Base-by-base conservation (phyloP, 768 basidiomycete species). In the Scleroderma bovista region DNA sequence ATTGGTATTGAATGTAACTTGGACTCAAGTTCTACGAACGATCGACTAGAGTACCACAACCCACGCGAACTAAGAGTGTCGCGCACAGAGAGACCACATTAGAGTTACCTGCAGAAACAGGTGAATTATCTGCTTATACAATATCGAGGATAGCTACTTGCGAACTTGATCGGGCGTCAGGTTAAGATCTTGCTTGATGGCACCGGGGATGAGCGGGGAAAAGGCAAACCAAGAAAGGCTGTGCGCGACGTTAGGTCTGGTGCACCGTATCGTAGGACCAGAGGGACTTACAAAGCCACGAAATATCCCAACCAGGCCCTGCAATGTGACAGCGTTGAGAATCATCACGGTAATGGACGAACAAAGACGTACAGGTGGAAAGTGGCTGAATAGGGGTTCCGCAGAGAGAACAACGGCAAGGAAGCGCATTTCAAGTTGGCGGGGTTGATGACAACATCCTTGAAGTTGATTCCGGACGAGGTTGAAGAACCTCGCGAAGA, bases 221-320 rank as follows among this genome's bases (percentile, higher is more conserved):
- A 83, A 82, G 2, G 80, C 79, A 50, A 82, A 81, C 81, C 80
- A 76, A 1, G 69, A 68, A 22, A 71, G 47, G 41, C 70, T 71
- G 43, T 15, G 26, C 13, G 37, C 20, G 31, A 12, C 22, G 37
- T 22, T 24, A 34, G 20, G 34, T 41, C 22, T 69, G 16, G 15
- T 6, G 3, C 16, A 17, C 7, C 2, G 9, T 8, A 24, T 31
- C 17, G 29, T 17, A n/a, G 6, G 3, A 15, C 23, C 6, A 20
- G 15, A 6, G 20, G 39, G 7, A 57, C 63, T 36, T 56, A 65
- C 63, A 78, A 78, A 0, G 77, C 76, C n/a, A 74, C 70, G 53
- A 77, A 75, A 59, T 79, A 79, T 10, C 70, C 73, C n/a, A 75
- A 53, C 61, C 65, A 69, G 8, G 65, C 52, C n/a, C n/a, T n/a